phyloP scores from a whole-genome alignment of 148 eudicot species.

The Arctostaphylos glauca region DNA sequence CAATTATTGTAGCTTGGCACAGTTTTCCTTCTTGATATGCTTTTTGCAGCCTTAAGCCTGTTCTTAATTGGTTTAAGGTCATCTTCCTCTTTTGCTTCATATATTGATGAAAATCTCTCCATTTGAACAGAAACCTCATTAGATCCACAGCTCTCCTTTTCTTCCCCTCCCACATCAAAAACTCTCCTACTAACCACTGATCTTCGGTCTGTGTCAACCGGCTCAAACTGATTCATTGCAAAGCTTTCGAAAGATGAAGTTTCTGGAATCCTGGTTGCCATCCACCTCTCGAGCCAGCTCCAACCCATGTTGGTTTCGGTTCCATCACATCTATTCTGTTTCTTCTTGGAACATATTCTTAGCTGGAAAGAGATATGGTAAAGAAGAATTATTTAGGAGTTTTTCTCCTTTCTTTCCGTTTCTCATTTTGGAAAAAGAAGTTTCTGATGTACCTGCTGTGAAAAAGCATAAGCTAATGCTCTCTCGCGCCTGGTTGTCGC shows the following conservation, averaged over 20 bases:
- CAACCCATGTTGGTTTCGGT: conserved; percentile 58
- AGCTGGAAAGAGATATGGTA: conserved; percentile 34
- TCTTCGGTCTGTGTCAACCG: conserved; percentile 26
- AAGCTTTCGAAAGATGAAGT: conserved; percentile 33
- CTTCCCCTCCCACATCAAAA: conserved; percentile 56
- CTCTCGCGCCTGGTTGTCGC: conserved; percentile 89
- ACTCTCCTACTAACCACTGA: conserved; percentile 28
- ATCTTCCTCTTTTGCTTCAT: conserved; percentile 27
- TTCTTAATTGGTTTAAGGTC: conserved; percentile 4
- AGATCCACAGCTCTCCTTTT: conserved; percentile 83
- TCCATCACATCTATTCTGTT: conserved; percentile 39
- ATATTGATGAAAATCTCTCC: conserved; percentile 20
- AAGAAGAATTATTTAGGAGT: neutral
- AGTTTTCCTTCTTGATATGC: conserved; percentile 12
- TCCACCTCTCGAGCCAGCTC: conserved; percentile 95
- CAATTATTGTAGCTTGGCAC: conserved; percentile 10
- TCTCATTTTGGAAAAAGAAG: neutral
- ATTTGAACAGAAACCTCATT: conserved; percentile 61
- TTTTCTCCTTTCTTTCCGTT: neutral
- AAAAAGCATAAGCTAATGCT: conserved; percentile 85
- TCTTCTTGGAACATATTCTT: conserved; percentile 73
- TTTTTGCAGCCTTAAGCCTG: conserved; percentile 5
- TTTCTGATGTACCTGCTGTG: conserved; percentile 63
- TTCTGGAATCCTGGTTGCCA: conserved; percentile 77
- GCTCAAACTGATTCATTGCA: conserved; percentile 35